Percentiles rank a stretch among this genome's conserved stretches.
These are phyloP conservation scores for Cercis canadensis DNA, from an alignment of 306 rosid genomes.

Conservation along the genomic window DNA sequence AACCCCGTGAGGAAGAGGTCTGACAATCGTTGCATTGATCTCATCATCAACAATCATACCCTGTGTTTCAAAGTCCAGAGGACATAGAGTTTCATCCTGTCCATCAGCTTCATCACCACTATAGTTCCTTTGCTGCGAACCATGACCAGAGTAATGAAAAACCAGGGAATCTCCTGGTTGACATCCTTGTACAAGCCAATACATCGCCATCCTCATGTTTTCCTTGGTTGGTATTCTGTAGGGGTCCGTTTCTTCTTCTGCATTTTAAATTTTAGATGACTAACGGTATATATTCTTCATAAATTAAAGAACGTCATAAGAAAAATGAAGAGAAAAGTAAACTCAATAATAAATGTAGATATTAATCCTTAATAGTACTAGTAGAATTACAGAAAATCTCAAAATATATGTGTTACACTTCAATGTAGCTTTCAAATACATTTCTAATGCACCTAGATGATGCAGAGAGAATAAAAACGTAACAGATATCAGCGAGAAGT, in stretches of 20 bases:
- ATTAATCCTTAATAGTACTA: neutral
- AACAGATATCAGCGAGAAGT: neutral
- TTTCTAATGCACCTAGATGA: neutral
- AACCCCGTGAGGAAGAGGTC: slow-evolving; percentile 83
- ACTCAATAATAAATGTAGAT: slow-evolving; percentile 4
- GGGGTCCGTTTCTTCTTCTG: slow-evolving; percentile 97
- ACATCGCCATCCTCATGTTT: slow-evolving; percentile 95
- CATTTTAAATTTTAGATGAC: slow-evolving; percentile 43
- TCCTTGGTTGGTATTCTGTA: slow-evolving; percentile 70
- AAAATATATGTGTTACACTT: neutral
- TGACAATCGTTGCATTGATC: slow-evolving; percentile 78
- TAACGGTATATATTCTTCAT: neutral
- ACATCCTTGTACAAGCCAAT: slow-evolving; percentile 96
- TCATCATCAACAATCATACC: slow-evolving; percentile 99
- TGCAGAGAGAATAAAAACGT: neutral
- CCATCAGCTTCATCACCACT: slow-evolving; percentile 95
- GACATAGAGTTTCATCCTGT: slow-evolving; percentile 93
- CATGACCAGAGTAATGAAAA: slow-evolving; percentile 99
- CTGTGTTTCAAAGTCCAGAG: slow-evolving; percentile 96
- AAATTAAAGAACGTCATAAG: neutral
- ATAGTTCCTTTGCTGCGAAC: slow-evolving; percentile 88
- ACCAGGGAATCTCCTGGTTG: slow-evolving; percentile 93
- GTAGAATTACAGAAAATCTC: neutral
- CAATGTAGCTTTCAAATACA: neutral
- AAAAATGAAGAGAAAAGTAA: slow-evolving; percentile 6